Evolutionary conservation across 1,284 basidiomycete species (phyloP).

Genomic region (Lignosus rhinocerotis): DNA sequence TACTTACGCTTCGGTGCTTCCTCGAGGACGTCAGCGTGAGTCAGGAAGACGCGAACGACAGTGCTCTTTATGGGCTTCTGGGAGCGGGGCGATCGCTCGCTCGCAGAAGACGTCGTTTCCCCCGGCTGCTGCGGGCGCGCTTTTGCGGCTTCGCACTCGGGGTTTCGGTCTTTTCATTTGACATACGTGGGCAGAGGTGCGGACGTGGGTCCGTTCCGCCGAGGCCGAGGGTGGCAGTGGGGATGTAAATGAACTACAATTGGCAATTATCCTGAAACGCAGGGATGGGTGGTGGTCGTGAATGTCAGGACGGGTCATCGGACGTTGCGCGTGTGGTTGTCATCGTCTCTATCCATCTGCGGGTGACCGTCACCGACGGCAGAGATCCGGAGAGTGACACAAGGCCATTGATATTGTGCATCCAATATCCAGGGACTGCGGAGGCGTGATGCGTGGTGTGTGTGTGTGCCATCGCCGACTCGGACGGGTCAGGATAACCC

Average conservation of each 20-base stretch:
- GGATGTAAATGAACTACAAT: neutral
- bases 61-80: neutral
- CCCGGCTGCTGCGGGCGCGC: no score
- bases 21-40: neutral
- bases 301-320: neutral
- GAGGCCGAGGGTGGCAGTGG: no score
- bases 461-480: no score
- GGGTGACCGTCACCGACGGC: no score
- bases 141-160: neutral
- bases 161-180: neutral
- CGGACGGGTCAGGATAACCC: no score
- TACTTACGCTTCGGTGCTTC: neutral
- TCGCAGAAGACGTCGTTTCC: neutral
- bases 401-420: no score
- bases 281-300: conserved; percentile 1
- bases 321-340: neutral
- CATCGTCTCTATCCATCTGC: neutral
- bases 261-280: conserved; percentile 7
- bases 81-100: neutral
- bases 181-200: neutral
- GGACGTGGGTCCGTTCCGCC: neutral
- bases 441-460: neutral
- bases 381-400: no score
- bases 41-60: neutral
- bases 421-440: neutral